Percentiles rank a stretch among this genome's conserved stretches.
These are phyloP conservation scores for Rosa multiflora DNA, from an alignment of 306 rosid genomes.

Conservation along the genomic window DNA sequence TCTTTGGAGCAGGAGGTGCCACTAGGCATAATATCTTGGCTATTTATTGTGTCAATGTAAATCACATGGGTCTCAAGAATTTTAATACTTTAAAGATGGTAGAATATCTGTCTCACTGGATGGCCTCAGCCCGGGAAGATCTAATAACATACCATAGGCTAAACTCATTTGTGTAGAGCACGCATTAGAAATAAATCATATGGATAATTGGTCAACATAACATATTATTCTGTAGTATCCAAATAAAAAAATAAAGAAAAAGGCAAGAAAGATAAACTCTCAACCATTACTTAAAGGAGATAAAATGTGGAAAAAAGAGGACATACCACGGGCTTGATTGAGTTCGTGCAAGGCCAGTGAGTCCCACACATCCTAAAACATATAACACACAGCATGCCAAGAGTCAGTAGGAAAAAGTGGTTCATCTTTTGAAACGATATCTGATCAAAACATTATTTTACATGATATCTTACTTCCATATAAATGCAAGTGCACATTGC, in stretches of 20 bases:
- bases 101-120: not conserved
- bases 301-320: not conserved
- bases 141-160: not conserved
- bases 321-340: constrained; percentile 81
- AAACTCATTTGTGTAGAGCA: not conserved
- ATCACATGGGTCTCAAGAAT: not conserved
- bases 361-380: constrained; percentile 82
- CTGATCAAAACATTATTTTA: not conserved
- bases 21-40: not conserved
- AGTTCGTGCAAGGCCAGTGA: constrained; percentile 77
- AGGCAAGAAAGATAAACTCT: not conserved
- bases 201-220: not conserved
- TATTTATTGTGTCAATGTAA: not conserved
- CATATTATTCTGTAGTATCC: not conserved
- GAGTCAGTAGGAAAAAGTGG: not conserved
- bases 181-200: not conserved
- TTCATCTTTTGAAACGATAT: not conserved
- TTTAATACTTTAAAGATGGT: not conserved
- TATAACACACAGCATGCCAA: not conserved
- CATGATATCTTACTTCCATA: not conserved
- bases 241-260: not conserved
- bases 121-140: not conserved
- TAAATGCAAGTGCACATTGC: not conserved
- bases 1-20: not conserved
- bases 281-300: not conserved